Conservation (phyloP, 2,329 filamentous ascomycete genomes). For the Tetracladium maxilliforme region DNA sequence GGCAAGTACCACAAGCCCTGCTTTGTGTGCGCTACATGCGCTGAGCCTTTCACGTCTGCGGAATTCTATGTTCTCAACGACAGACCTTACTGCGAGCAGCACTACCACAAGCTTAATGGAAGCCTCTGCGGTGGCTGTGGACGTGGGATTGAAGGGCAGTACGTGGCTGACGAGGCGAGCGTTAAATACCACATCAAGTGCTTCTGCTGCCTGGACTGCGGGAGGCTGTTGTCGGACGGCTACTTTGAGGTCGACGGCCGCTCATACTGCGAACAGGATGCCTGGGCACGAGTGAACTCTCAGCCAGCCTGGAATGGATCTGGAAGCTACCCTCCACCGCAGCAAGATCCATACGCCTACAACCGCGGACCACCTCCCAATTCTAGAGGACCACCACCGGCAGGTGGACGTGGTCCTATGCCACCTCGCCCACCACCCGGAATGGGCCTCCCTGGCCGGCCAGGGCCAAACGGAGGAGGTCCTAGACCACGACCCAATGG, state of each 20-base stretch:
- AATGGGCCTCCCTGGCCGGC: too few relatives aligned
- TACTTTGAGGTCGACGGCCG: constrained; percentile 80
- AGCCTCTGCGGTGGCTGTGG: constrained; percentile 72
- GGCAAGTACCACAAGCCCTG: constrained; percentile 92
- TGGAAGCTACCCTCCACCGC: too few relatives aligned
- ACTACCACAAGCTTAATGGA: constrained; percentile 85
- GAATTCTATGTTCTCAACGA: constrained; percentile 89
- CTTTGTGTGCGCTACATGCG: constrained; percentile 81
- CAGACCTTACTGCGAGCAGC: constrained; percentile 75
- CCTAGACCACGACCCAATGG: too few relatives aligned
- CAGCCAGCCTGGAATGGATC: too few relatives aligned
- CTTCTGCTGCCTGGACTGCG: constrained; percentile 73
- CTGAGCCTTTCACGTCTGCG: constrained; percentile 65
- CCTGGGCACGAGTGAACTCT: constrained; percentile 38
- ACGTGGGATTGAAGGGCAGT: constrained; percentile 82
- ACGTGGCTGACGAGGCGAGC: constrained; percentile 65
- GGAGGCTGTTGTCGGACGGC: constrained; percentile 58
- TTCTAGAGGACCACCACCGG: too few relatives aligned
- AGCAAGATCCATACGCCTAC: too few relatives aligned
- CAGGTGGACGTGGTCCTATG: too few relatives aligned
- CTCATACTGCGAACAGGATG: constrained; percentile 80
- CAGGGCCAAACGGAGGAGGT: too few relatives aligned
- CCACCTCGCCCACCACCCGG: too few relatives aligned
- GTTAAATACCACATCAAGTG: constrained; percentile 80
- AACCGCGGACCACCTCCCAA: too few relatives aligned